Evolutionary conservation across 2,329 filamentous ascomycete genomes (phyloP), one percentile per base, ranked within the genome.

Genomic region (Cladosporium sp.): DNA sequence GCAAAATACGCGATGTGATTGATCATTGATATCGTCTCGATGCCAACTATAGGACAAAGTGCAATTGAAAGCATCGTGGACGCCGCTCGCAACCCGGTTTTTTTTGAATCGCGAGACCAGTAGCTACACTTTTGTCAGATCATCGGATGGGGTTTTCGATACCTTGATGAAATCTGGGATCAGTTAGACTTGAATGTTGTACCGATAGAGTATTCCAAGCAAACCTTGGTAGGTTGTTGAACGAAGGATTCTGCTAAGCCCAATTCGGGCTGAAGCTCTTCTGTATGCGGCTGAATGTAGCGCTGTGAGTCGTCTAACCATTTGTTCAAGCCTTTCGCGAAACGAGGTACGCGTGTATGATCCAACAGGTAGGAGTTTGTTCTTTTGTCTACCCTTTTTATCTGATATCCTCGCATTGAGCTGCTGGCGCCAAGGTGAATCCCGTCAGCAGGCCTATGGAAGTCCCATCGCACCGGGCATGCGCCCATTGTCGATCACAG

Each of bases 401-500:
- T 47, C 11, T 36, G 52, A n/a, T 30, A 10, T 54, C 14, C 18
- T 32, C 24, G 28, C 26, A 3, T 32, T 47, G n/a, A 47, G 41
- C 8, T 47, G 41, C 10, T 24, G 8, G n/a, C 41, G 41, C 41
- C 41, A 47, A 47, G 41, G 41, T 47, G n/a, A 21, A 47, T 12
- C n/a, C 41, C 26, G 51, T 18, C 15, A 54, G 24, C 24, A 54
- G 18, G 24, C 51, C 26, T 26, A 65, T 60, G 55, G 72, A 73
- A 41, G 64, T 71, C 7, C 69, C 73, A 24, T 68, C 72, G 8
- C 73, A 79, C 51, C 71, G 79, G 67, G 79, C 80, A 6, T 82
- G 80, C 68, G 79, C 80, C 59, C 75, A 76, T 58, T 82, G 80
- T 72, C 75, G 80, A 59, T 73, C 75, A 41, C 74, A 80, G 66